Evolutionary conservation across 2,329 filamentous ascomycete genomes (phyloP), one percentile per base, ranked within the genome.

Genomic region (Nannizziopsis barbatae): DNA sequence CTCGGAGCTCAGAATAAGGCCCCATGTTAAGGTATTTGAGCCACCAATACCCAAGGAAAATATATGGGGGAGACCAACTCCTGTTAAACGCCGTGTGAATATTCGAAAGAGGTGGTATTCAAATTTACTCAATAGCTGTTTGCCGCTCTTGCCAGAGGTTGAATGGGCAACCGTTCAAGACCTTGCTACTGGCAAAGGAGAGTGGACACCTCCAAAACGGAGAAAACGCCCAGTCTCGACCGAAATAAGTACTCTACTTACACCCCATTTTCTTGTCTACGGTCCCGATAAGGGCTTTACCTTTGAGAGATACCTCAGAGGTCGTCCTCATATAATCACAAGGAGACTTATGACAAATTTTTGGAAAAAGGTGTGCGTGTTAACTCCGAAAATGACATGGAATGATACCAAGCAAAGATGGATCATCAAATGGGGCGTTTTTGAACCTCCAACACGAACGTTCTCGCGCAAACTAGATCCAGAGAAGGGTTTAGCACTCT

Each of bases 241-340:
- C 20, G 22, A 43, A 8, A 22, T 22, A 9, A 44, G 52, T 15
- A 45, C 51, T 5, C 38, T 52, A 1, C 50, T 57, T 3, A 49
- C 61, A 27, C 45, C 61, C 36, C 56, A 58, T 14, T 60, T 67
- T 37, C 49, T 71, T 47, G 57, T 60, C 5, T 51, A 58, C 2
- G 66, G 68, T 1, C 66, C 67, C 5, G 55, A 61, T 40, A 66
- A 66, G 49, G 60, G 58, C 2, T 49, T 50, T 4, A 67, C 66
- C 0, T 67, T 70, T 40, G 53, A 52, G 4, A 43, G 53, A 18
- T 68, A 61, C 49, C 51, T 46, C 6, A 53, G 56, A 44, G 67
- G 66, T 6, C 63, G 68, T 31, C 67, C 68, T 11, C 68, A 70
- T 50, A 53, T 53, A 2, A 62, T 71, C 36, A 69, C 65, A 5